Percentiles rank a stretch among this genome's conserved stretches.
Evolutionary conservation across 2,329 filamentous ascomycete species (phyloP).

Genomic region (Aspergillus brunneoviolaceus): DNA sequence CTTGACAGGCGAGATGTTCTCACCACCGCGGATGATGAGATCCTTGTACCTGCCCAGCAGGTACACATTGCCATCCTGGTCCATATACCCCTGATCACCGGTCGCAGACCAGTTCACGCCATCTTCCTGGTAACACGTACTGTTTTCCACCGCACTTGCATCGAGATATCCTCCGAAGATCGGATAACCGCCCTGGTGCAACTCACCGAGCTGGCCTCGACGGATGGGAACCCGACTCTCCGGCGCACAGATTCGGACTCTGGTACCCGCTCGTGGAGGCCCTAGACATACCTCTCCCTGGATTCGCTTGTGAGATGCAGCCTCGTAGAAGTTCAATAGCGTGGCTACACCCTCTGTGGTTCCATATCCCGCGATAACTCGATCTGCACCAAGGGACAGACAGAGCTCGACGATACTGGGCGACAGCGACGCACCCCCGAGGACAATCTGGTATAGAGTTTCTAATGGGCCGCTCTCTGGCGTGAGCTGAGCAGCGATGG

Average conservation of each 20-base stretch:
- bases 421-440: constrained; percentile 3
- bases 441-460: background rate
- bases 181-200: constrained; percentile 6
- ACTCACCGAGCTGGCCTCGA: constrained; percentile 1
- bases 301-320: background rate
- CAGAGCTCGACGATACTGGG: background rate
- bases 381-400: background rate
- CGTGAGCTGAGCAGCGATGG: background rate
- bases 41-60: constrained; percentile 8
- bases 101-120: constrained; percentile 3
- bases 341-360: constrained; percentile 4
- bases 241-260: constrained; percentile 2
- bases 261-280: background rate
- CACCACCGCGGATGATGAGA: constrained; percentile 11
- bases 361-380: constrained; percentile 4
- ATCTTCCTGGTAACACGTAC: background rate
- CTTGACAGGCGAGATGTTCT: constrained; percentile 9
- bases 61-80: background rate
- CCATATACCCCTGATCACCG: constrained; percentile 7
- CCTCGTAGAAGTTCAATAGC: background rate
- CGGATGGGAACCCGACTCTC: background rate
- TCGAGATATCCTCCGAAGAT: constrained; percentile 8
- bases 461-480: background rate
- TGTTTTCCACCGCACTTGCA: background rate
- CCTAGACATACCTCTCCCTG: background rate